Evolutionary conservation across 805 yeast genomes (phyloP).

Genomic region (Cyberlindnera sargentensis): DNA sequence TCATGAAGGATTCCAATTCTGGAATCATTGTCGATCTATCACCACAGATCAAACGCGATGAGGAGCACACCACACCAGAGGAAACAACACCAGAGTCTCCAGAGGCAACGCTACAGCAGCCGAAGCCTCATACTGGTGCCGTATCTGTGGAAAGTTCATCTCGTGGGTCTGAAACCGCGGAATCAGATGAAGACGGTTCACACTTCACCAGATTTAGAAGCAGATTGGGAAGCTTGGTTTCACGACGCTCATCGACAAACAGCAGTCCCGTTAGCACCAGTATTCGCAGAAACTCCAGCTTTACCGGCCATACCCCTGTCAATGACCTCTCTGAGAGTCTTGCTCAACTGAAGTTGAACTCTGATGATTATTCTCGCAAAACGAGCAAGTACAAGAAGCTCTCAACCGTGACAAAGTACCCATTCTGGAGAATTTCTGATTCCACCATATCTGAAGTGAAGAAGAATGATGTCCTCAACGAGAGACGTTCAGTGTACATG

Average conservation of each 20-base stretch:
- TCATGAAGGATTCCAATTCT: constrained; percentile 25
- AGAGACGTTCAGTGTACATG: constrained; percentile 77
- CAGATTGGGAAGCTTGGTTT: constrained; percentile 18
- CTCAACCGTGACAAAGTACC: constrained; percentile 47
- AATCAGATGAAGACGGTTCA: constrained; percentile 16
- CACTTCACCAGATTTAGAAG: constrained; percentile 18
- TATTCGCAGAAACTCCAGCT: constrained; percentile 9
- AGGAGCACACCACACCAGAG: constrained; percentile 4
- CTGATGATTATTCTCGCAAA: neutral
- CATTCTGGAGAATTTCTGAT: constrained; percentile 87
- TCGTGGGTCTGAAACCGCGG: constrained; percentile 8
- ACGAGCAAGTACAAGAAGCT: constrained; percentile 41
- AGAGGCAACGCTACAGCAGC: no score
- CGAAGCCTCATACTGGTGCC: neutral
- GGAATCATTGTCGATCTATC: constrained; percentile 25
- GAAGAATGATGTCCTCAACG: constrained; percentile 51
- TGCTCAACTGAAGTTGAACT: neutral
- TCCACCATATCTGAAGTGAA: constrained; percentile 57
- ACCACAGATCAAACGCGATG: constrained; percentile 21
- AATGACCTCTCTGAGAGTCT: constrained; percentile 4
- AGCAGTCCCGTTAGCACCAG: constrained; percentile 3
- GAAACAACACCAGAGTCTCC: neutral
- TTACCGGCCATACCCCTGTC: neutral
- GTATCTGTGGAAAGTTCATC: constrained; percentile 10
- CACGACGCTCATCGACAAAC: constrained; percentile 17